Evolutionary conservation across 371 early-diverging fungal species (phyloP).

Genomic region (Syncephalastrum sp.): DNA sequence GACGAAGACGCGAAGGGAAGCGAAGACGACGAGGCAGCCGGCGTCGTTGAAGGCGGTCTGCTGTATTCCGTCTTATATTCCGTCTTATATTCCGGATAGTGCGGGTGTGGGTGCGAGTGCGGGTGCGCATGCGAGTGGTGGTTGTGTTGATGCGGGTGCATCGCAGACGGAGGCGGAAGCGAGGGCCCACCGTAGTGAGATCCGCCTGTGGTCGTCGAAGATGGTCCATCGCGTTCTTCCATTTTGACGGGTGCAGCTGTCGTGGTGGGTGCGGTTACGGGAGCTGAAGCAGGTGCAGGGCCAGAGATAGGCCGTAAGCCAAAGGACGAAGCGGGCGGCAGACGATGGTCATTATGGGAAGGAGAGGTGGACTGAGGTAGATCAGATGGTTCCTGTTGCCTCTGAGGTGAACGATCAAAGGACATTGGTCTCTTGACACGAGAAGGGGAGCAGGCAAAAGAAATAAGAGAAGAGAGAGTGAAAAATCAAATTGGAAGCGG

Average conservation of each 20-base stretch:
- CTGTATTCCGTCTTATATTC: no score
- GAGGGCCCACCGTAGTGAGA: slow-evolving; percentile 2
- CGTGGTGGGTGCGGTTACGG: not conserved
- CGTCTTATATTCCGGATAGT: no score
- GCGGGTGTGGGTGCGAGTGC: no score
- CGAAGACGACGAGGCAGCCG: slow-evolving; percentile 2
- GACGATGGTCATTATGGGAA: not conserved
- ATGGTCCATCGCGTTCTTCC: not conserved
- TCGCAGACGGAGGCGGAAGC: slow-evolving; percentile 7
- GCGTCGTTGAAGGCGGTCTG: no score
- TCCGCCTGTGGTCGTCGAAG: not conserved
- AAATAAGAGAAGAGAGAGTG: slow-evolving; percentile 1
- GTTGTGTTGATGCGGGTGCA: not conserved
- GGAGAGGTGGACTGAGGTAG: slow-evolving; percentile 3
- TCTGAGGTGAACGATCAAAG: slow-evolving; percentile 32
- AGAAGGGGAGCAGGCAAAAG: slow-evolving; percentile 11
- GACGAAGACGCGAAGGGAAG: no score
- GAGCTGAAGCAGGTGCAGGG: no score
- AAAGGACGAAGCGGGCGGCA: no score
- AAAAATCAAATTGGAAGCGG: slow-evolving; percentile 2
- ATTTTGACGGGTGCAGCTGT: not conserved
- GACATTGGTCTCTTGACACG: slow-evolving; percentile 18
- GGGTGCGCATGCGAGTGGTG: no score
- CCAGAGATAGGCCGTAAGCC: no score
- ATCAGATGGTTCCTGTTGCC: slow-evolving; percentile 26